Percentiles rank a stretch among this genome's conserved stretches.
Conservation (phyloP, 306 rosid species). For the Castanea sativa region DNA sequence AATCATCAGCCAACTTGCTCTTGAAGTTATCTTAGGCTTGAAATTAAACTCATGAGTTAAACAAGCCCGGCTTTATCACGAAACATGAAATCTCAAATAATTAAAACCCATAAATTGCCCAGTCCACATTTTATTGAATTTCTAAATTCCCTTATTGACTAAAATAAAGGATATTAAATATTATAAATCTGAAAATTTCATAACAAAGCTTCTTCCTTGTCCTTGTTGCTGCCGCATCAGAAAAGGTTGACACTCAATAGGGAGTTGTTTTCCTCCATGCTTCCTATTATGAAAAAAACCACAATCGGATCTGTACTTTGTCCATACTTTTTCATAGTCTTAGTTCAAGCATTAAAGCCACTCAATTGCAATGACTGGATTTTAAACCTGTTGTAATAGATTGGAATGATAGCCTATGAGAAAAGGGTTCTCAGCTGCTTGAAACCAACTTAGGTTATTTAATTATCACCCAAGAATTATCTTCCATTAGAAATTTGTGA, state of each 20-base stretch:
- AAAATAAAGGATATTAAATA: too few species aligned
- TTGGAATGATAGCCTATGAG: neutral
- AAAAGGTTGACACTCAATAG: neutral
- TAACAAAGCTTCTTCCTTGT: too few species aligned
- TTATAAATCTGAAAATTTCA: too few species aligned
- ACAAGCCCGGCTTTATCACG: too few species aligned
- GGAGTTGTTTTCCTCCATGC: neutral
- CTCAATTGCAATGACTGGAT: neutral
- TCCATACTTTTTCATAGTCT: neutral
- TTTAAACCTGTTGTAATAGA: neutral
- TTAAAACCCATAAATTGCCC: too few species aligned
- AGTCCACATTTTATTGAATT: too few species aligned
- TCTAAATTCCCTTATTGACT: too few species aligned
- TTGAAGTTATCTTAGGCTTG: too few species aligned
- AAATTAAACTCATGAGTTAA: too few species aligned
- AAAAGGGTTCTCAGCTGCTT: conserved; percentile 5
- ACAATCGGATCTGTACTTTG: neutral
- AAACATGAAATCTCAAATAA: too few species aligned
- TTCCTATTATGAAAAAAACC: neutral
- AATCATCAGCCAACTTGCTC: too few species aligned
- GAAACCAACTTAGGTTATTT: neutral
- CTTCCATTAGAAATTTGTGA: conserved; percentile 1
- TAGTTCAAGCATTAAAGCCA: neutral
- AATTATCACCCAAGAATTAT: neutral
- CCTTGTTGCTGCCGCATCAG: too few species aligned